Evolutionary conservation across 345 rosid genomes (phyloP), one percentile per base, ranked within the genome.

Genomic region (Passiflora organensis): DNA sequence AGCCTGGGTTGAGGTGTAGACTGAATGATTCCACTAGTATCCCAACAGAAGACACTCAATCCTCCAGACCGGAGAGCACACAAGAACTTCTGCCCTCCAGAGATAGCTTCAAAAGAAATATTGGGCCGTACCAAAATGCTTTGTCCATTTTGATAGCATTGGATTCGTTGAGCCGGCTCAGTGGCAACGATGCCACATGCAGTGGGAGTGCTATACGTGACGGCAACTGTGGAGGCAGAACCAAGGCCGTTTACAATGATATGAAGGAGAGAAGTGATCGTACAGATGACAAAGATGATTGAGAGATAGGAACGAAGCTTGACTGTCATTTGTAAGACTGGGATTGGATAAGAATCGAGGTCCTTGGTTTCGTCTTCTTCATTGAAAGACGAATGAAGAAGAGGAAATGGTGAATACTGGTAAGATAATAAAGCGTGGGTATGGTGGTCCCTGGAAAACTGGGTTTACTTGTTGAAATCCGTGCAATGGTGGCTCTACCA

Each of bases 31-130:
- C 17, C 53, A 13, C 6, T 22, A 1, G 78, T 79, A 12, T 79
- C 81, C 86, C 84, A 81, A 51, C 86, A 84, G 39, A 66, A 64
- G 49, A 84, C 4, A 34, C 63, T 63, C 36, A 67, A 50, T 44
- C 86, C 86, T 36, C 81, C 81, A 28, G 81, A 64, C 42, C 58
- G 67, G 24, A 84, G 80, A 37, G 77, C 87, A 34, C 84, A 84
- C 34, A 81, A 77, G 69, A 81, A 75, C 51, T 6, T 66, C 4
- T 41, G 56, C 0, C 85, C 86, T 18, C 83, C 85, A 15, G 81
- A 77, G 60, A 84, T 61, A 49, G 81, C 58, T 44, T 79, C 70
- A 39, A 79, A 84, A 16, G 91, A 79, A 19, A 67, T 44, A 53
- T 65, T 73, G 22, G 81, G 85, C 0, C 49, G 66, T 19, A 79